Evolutionary conservation across 2,329 filamentous ascomycete genomes (phyloP).

Genomic region (Huntiella omanensis): DNA sequence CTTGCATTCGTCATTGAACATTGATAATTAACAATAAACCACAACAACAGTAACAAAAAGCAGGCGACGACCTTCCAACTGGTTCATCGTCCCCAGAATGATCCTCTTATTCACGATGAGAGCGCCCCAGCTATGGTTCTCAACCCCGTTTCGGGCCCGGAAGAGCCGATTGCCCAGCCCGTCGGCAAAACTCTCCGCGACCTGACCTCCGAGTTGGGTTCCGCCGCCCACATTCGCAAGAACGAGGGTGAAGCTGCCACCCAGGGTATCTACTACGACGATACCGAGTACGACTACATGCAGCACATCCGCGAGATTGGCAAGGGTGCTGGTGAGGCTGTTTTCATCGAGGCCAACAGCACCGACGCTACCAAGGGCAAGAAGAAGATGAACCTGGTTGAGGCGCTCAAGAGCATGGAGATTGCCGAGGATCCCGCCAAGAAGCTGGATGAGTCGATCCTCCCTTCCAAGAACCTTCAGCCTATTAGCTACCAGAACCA

Average conservation of each 20-base stretch:
- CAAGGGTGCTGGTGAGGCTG: conserved; percentile 48
- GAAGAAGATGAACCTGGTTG: conserved; percentile 61
- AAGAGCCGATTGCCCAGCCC: conserved; percentile 16
- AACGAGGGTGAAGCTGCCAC: conserved; percentile 95
- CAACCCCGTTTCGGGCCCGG: conserved; percentile 38
- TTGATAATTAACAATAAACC: conserved; percentile 3
- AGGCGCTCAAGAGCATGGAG: conserved; percentile 51
- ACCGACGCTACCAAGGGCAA: conserved; percentile 44
- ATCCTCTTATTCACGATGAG: conserved; percentile 87
- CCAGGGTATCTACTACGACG: conserved; percentile 86
- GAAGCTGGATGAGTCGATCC: conserved; percentile 52
- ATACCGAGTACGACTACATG: conserved; percentile 97
- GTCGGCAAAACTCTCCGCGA: conserved; percentile 48
- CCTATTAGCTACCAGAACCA: conserved; percentile 75
- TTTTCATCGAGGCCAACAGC: conserved; percentile 62
- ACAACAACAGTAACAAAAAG: conserved; percentile 54
- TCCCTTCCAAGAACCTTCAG: conserved; percentile 62
- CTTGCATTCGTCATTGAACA: neutral
- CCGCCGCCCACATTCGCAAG: conserved; percentile 47
- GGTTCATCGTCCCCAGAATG: conserved; percentile 90
- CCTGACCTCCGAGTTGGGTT: conserved; percentile 55
- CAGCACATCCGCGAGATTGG: conserved; percentile 90
- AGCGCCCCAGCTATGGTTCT: conserved; percentile 80
- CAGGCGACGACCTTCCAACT: conserved; percentile 82
- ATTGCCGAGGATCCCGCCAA: conserved; percentile 34